These are phyloP conservation scores for Calonectria fujianensis DNA, from an alignment of 2,329 filamentous ascomycete species.

Conservation along the genomic window DNA sequence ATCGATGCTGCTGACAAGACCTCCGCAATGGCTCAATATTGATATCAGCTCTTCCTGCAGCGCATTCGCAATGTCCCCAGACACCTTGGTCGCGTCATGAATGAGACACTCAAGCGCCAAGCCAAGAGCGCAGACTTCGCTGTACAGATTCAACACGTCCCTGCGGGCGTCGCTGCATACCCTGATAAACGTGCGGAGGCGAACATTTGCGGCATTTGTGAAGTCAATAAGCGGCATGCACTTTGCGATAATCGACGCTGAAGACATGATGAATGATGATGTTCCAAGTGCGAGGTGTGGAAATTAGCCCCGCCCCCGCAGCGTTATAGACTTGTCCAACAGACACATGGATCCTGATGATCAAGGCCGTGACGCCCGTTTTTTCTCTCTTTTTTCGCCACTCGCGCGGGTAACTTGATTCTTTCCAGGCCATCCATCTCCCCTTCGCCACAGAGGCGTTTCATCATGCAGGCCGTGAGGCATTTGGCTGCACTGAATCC, in stretches of 20 bases:
- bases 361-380: neutral
- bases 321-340: neutral
- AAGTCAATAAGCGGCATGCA: neutral
- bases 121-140: slow-evolving; percentile 2
- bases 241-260: neutral
- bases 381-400: neutral
- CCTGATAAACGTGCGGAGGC: neutral
- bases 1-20: neutral
- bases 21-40: neutral
- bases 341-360: neutral
- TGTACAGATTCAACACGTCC: neutral
- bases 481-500: neutral
- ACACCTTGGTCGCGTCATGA: neutral
- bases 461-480: neutral
- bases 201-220: neutral
- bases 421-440: neutral
- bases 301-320: slow-evolving; percentile 18
- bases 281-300: neutral
- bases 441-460: neutral
- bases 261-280: slow-evolving; percentile 1
- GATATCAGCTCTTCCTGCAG: neutral
- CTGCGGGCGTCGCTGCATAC: neutral
- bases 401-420: neutral
- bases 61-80: neutral
- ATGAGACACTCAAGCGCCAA: slow-evolving; percentile 4